A percentile compares a stretch with the other conserved stretches of the same genome.
Conservation (phyloP, 495 filamentous ascomycete genomes). For the Aspergillus ostianus region DNA sequence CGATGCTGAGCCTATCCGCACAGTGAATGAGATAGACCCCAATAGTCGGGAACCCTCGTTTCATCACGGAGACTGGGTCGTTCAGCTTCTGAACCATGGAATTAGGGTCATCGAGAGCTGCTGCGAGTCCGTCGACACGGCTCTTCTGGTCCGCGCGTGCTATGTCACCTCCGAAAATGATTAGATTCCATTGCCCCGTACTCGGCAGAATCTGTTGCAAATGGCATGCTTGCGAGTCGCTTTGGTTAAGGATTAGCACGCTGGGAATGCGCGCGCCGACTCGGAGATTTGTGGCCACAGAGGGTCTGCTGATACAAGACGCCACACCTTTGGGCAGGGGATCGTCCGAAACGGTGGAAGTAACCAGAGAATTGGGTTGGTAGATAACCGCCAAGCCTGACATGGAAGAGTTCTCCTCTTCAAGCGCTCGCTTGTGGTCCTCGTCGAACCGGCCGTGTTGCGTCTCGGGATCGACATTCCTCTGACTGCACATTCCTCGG, state of each 20-base stretch:
- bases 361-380: conserved; percentile 8
- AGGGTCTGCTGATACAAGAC: conserved; percentile 24
- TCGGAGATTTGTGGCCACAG: conserved; percentile 38
- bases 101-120: background rate
- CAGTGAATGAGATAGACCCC: conserved; percentile 22
- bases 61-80: background rate
- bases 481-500: conserved; percentile 15
- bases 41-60: background rate
- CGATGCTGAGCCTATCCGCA: conserved; percentile 8
- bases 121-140: conserved; percentile 2
- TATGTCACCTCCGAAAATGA: conserved; percentile 45
- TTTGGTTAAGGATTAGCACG: conserved; percentile 55
- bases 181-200: conserved; percentile 58
- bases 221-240: conserved; percentile 56
- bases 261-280: conserved; percentile 54
- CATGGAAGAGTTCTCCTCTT: background rate
- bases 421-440: conserved; percentile 15
- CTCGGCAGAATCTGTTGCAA: conserved; percentile 43
- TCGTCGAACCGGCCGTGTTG: conserved; percentile 14
- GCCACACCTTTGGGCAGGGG: background rate
- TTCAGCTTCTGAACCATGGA: background rate
- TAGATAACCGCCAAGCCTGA: conserved; percentile 39
- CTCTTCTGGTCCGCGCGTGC: background rate
- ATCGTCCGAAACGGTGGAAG: conserved; percentile 4
- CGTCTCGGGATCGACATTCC: background rate